These are phyloP conservation scores for Vanderwaltozyma tropicalis DNA, from an alignment of 805 yeast species.

Conservation along the genomic window DNA sequence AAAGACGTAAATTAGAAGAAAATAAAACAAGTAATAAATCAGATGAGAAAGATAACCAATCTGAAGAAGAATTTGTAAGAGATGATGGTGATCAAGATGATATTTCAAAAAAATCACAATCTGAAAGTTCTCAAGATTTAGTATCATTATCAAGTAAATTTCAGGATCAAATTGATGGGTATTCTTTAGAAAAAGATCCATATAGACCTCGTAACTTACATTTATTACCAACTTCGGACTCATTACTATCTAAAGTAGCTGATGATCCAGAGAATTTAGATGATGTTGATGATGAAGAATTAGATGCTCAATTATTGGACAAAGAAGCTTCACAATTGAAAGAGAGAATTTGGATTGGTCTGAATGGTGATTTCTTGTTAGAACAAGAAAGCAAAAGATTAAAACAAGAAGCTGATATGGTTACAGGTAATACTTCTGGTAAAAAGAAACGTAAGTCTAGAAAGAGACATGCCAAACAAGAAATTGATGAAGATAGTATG, in stretches of 20 bases:
- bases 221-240: conserved; percentile 46
- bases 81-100: conserved; percentile 6
- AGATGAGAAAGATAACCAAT: conserved; percentile 2
- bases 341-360: conserved; percentile 80
- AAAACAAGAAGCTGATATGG: conserved; percentile 75
- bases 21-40: not conserved
- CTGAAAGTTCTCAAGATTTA: too few relatives aligned
- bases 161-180: conserved; percentile 27
- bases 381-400: conserved; percentile 79
- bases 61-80: conserved; percentile 8
- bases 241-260: conserved; percentile 41
- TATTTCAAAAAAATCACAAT: too few relatives aligned
- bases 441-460: conserved; percentile 35
- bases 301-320: conserved; percentile 48
- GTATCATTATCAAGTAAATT: conserved; percentile 9
- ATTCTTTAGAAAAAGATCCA: conserved; percentile 30
- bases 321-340: conserved; percentile 65
- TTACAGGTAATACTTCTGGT: conserved; percentile 63
- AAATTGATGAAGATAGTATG: conserved; percentile 5
- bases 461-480: conserved; percentile 13
- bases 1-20: conserved; percentile 10
- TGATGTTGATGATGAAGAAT: conserved; percentile 79
- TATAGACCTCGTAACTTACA: conserved; percentile 48
- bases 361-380: conserved; percentile 74
- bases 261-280: conserved; percentile 55